Base-by-base conservation (phyloP, 163 green algal genomes). In the Prototheca stagnorum region DNA sequence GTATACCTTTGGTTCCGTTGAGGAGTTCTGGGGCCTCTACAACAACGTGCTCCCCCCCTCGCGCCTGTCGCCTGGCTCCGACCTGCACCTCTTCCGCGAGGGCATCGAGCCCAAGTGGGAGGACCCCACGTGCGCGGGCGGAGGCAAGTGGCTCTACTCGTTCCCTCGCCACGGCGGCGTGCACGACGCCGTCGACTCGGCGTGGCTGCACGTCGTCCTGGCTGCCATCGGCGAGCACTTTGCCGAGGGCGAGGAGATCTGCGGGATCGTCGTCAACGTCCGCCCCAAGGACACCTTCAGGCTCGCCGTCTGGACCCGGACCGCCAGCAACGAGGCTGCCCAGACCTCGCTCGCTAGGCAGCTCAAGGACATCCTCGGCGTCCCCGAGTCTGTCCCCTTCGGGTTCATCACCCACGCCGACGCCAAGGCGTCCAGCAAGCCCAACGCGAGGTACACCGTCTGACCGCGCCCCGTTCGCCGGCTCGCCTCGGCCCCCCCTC, bases 1-100 rank as follows among this genome's bases (percentile, higher is more conserved):
- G 6, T 95, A 92, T 67, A 92, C 89, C 0, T 97, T 97, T 59
- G 70, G 81, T 56, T 94, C 81, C n/a, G 86, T 97, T n/a, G 90
- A 98, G 67, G 90, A 97, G 55, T 98, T 98, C 52, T 98, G 90
- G 90, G 91, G 84, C 61, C 62, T 99, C 56, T 97, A 94, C 78
- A 97, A 97, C 72, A 99, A 99, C 67, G 92, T 99, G 64, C 80
- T 92, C 54, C 79, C 77, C 1, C 90, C 90, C 2, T 84, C 71
- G 54, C 76, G 84, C 57, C 75, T 99, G 12, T 64, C 79, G 28
- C 56, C 73, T 11, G 78, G 72, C 8, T 79, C 83, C n/a, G 92
- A 95, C 51, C 88, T 96, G 53, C 86, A 94, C 54, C 64, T 94
- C 22, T 99, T 99, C 77, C 93, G 93, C 49, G 75, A 93, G 35